Base-by-base conservation (phyloP, 225 moss, liverwort and hornwort genomes). In the Polytrichum formosum region DNA sequence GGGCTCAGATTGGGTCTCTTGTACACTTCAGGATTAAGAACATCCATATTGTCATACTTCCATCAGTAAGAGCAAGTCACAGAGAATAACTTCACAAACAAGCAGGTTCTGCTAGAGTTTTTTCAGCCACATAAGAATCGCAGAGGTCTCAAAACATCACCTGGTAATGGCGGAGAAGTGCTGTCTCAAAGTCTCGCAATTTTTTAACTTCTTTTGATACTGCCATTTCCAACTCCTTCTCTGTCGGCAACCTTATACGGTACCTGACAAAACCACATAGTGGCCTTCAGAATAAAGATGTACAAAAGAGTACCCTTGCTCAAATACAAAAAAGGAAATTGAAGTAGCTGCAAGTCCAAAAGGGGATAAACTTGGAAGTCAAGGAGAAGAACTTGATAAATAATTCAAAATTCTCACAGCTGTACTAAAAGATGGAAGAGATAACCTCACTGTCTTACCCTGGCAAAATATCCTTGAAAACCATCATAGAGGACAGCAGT, bases 401-500 rank as follows among this genome's bases (percentile, higher is more conserved):
- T 16, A 1, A 46, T 3, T 46, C 46, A 46, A 46, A 13, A 46
- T 46, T 46, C 46, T 46, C 13, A 54, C 55, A 46, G 56, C 5
- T 18, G 61, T 21, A 20, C 61, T 21, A 60, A 55, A 54, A 33
- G 23, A 62, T 26, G 70, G 60, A 28, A 58, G 6, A 56, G 6
- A 26, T 31, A 46, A 16, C 16, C 46, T 46, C 46, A 13, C 13
- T 46, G 0, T 46, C 46, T 64, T 84, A 98, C 98, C 98, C 98
- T 68, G 98, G 98, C 79, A 99, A 74, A 68, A 99, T 83, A 68
- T 99, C 98, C 70, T 94, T 94, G 70, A 94, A 99, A 64, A 94
- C 88, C 70, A 94, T 88, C 94, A 99, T 83, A 18, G 90, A 88
- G 26, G 98, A 93, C 56, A 99, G 85, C 77, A 92, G 87, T n/a